A percentile compares a stretch with the other conserved stretches of the same genome.
Conservation (phyloP, 345 rosid species). For the Heritiera fomes region DNA sequence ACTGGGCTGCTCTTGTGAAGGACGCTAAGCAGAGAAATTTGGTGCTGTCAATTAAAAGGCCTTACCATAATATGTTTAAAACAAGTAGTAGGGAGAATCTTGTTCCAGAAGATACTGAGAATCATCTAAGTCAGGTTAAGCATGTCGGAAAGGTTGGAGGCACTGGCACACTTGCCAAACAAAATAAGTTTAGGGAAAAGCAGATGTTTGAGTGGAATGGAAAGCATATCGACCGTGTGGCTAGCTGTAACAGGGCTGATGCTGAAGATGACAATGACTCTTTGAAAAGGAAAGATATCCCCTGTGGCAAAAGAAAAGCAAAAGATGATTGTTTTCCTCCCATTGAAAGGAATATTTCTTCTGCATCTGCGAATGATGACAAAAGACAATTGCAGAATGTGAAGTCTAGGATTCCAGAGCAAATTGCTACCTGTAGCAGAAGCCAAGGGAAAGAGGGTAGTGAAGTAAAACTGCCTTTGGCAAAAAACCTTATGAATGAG, state of each 20-base stretch:
- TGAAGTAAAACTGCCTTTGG: constrained; percentile 25
- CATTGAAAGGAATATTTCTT: constrained; percentile 29
- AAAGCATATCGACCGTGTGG: constrained; percentile 19
- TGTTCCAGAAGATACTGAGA: constrained; percentile 29
- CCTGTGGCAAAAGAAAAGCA: constrained; percentile 33
- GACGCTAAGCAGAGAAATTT: constrained; percentile 81
- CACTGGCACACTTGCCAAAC: constrained; percentile 29
- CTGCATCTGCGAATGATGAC: constrained; percentile 38
- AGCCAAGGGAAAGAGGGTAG: constrained; percentile 32
- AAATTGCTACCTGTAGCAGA: constrained; percentile 27
- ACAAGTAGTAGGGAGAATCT: constrained; percentile 28
- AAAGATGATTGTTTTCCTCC: constrained; percentile 30
- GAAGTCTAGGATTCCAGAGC: constrained; percentile 23
- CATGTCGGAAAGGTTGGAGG: constrained; percentile 28
- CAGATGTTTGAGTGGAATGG: constrained; percentile 24
- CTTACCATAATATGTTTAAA: constrained; percentile 54
- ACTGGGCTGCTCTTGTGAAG: constrained; percentile 87
- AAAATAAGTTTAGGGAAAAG: constrained; percentile 32
- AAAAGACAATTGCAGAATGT: constrained; percentile 29
- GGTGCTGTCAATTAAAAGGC: constrained; percentile 57
- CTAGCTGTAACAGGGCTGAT: constrained; percentile 16
- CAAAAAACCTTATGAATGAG: constrained; percentile 23
- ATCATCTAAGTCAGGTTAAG: constrained; percentile 26
- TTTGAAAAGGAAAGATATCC: constrained; percentile 31
- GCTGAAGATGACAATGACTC: constrained; percentile 32